Percentiles rank a stretch among this genome's conserved stretches.
Evolutionary conservation across 495 filamentous ascomycete genomes (phyloP).

Genomic region (Penicillium paradoxum): DNA sequence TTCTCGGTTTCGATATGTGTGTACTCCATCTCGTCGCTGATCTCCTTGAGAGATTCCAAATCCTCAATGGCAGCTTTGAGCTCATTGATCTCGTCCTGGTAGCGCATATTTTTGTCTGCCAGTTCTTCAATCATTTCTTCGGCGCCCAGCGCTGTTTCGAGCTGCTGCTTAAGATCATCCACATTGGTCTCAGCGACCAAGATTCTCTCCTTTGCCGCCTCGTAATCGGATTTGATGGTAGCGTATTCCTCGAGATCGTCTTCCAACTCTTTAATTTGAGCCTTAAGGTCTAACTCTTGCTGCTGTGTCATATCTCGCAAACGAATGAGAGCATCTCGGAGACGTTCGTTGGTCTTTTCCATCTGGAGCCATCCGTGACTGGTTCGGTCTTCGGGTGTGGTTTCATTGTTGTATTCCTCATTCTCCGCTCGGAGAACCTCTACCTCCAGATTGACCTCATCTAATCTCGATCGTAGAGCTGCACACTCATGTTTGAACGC

Average conservation of each 20-base stretch:
- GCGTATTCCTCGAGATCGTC: constrained; percentile 71
- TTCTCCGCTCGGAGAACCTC: constrained; percentile 88
- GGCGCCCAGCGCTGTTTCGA: constrained; percentile 79
- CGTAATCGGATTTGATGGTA: constrained; percentile 64
- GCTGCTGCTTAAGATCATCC: constrained; percentile 83
- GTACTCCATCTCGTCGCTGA: constrained; percentile 89
- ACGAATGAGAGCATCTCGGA: constrained; percentile 79
- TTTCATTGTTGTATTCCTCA: constrained; percentile 70
- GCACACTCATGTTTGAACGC: constrained; percentile 74
- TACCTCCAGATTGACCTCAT: constrained; percentile 83
- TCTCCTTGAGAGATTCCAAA: constrained; percentile 78
- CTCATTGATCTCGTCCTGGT: constrained; percentile 78
- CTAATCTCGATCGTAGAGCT: constrained; percentile 62
- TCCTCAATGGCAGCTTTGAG: constrained; percentile 77
- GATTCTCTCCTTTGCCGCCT: constrained; percentile 64
- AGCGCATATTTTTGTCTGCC: constrained; percentile 73
- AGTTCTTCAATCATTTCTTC: constrained; percentile 94
- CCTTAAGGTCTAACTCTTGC: constrained; percentile 71
- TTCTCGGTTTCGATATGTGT: constrained; percentile 90
- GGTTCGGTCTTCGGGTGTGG: constrained; percentile 80
- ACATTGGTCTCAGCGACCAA: constrained; percentile 67
- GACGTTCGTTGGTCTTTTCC: constrained; percentile 80
- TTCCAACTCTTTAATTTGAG: constrained; percentile 73
- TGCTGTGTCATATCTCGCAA: constrained; percentile 83
- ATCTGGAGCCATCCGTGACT: constrained; percentile 87